Evolutionary conservation across 768 basidiomycete genomes (phyloP).

Genomic region (Sistotremastrum niveocremeum): DNA sequence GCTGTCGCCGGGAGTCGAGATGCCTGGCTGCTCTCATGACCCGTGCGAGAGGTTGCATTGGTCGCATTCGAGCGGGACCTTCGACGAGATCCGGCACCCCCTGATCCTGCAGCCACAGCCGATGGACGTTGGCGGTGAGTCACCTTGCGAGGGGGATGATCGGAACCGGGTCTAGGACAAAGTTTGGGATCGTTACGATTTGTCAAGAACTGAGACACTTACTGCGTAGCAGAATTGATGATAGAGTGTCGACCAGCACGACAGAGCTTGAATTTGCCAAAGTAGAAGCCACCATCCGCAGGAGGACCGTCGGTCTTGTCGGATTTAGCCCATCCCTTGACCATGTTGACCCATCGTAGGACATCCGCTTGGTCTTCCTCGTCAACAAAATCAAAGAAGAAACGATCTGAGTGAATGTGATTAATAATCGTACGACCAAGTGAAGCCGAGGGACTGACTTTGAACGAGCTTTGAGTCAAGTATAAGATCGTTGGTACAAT

Average conservation of each 20-base stretch:
- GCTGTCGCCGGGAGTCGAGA: too few species aligned
- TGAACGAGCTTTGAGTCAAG: conserved; percentile 37
- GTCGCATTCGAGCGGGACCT: too few species aligned
- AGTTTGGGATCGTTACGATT: neutral
- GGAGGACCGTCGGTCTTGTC: conserved; percentile 55
- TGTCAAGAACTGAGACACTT: too few species aligned
- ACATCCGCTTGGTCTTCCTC: conserved; percentile 52
- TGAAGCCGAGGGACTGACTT: too few species aligned
- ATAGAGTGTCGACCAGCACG: conserved; percentile 47
- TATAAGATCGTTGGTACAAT: conserved; percentile 63
- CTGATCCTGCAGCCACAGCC: too few species aligned
- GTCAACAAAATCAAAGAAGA: conserved; percentile 66
- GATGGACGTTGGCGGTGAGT: too few species aligned
- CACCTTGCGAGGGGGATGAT: neutral
- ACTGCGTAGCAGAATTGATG: too few species aligned
- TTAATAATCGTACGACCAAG: too few species aligned
- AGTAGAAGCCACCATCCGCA: conserved; percentile 75
- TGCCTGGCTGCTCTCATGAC: too few species aligned
- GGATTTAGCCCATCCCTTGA: conserved; percentile 78
- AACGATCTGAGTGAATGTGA: conserved; percentile 23
- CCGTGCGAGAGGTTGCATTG: too few species aligned
- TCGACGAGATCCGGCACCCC: neutral
- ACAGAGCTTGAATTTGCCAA: conserved; percentile 51
- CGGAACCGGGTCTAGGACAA: neutral
- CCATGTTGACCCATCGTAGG: conserved; percentile 58